These are phyloP conservation scores for Pseudozyma thailandica DNA, from an alignment of 1,284 basidiomycete species.

Conservation along the genomic window DNA sequence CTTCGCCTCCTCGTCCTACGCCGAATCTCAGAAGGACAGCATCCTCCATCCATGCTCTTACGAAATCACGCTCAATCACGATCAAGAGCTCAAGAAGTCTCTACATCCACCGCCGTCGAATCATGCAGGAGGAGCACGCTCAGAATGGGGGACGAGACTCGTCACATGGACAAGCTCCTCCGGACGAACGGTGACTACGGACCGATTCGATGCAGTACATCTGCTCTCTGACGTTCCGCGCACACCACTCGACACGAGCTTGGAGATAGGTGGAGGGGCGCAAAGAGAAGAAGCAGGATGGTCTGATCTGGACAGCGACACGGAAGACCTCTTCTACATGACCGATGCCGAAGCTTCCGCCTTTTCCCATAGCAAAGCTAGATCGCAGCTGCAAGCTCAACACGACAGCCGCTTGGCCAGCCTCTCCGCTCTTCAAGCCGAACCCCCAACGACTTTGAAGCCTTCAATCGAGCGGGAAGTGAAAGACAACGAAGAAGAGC, in stretches of 20 bases:
- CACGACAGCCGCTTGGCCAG: background rate
- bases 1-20: conserved; percentile 9
- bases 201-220: conserved; percentile 35
- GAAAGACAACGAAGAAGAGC: background rate
- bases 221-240: conserved; percentile 13
- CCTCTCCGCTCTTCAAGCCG: background rate
- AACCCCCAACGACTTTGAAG: background rate
- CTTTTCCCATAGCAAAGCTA: conserved; percentile 11
- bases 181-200: conserved; percentile 2
- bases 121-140: background rate
- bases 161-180: conserved; percentile 26
- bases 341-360: conserved; percentile 12
- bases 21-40: background rate
- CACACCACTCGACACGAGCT: background rate
- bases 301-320: conserved; percentile 36
- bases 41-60: conserved; percentile 16
- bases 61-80: conserved; percentile 27
- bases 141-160: background rate
- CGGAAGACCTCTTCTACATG: conserved; percentile 38
- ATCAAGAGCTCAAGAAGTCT: conserved; percentile 9
- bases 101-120: background rate
- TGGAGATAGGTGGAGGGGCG: background rate
- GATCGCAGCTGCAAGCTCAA: conserved; percentile 11
- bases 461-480: background rate
- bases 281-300: conserved; percentile 16